Conservation (phyloP, 169 alveolate genomes). For the Eimeria maxima region DNA sequence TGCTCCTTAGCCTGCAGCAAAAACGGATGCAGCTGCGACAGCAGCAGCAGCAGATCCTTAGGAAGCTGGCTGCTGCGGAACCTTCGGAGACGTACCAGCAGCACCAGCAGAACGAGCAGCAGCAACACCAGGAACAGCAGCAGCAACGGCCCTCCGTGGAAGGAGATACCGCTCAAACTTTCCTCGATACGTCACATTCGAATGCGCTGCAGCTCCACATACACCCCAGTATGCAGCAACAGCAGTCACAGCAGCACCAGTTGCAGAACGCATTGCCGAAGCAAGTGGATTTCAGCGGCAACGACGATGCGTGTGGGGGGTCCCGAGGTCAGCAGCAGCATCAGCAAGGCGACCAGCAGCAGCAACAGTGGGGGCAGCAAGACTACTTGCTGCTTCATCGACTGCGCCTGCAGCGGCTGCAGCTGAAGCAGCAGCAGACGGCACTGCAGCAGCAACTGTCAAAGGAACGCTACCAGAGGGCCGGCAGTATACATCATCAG, state of each 20-base stretch:
- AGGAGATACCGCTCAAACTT: too few relatives aligned
- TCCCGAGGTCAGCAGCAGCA: neutral
- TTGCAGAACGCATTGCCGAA: neutral
- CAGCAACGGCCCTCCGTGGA: too few relatives aligned
- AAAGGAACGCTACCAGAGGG: neutral
- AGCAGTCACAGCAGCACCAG: conserved; percentile 31
- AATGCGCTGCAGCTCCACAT: conserved; percentile 9
- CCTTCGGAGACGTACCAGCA: conserved; percentile 23
- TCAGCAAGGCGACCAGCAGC: conserved; percentile 4
- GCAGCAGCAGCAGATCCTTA: conserved; percentile 70
- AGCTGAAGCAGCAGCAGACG: conserved; percentile 39
- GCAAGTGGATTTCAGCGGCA: neutral
- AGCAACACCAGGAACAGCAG: neutral
- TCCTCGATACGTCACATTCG: neutral
- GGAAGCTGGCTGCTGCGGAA: neutral
- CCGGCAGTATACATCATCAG: neutral
- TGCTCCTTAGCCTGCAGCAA: conserved; percentile 45
- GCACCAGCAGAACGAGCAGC: conserved; percentile 17
- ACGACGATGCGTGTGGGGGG: neutral
- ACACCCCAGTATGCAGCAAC: neutral
- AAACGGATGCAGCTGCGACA: conserved; percentile 58
- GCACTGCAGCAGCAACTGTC: conserved; percentile 50
- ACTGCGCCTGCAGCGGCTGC: conserved; percentile 2
- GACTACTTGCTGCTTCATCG: conserved; percentile 1
- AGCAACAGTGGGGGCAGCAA: conserved; percentile 5